These are phyloP conservation scores for Cyphellophora attinorum DNA, from an alignment of 2,329 filamentous ascomycete species.

Conservation along the genomic window DNA sequence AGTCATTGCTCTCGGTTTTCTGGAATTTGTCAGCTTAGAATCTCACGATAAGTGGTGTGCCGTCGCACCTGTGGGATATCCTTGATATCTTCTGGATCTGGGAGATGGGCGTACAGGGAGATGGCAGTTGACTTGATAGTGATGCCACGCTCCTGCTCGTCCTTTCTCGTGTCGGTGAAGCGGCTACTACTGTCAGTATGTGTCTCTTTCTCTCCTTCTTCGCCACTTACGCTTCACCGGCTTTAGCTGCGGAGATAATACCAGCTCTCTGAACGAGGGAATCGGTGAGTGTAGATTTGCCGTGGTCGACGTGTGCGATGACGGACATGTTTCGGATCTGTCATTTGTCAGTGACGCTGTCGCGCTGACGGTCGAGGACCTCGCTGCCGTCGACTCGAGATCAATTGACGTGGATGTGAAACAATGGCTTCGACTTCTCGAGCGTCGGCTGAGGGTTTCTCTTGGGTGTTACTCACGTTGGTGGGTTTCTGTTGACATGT, in stretches of 20 bases:
- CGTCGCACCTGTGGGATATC: constrained; percentile 64
- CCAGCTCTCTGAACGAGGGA: constrained; percentile 97
- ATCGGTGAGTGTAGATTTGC: constrained; percentile 99
- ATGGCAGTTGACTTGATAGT: constrained; percentile 99
- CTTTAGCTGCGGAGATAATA: constrained; percentile 98
- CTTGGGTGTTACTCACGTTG: too few relatives aligned
- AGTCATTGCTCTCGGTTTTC: constrained; percentile 84
- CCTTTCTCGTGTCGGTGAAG: constrained; percentile 92
- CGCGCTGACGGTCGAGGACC: constrained; percentile 42
- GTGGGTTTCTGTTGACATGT: too few relatives aligned
- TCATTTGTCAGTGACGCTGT: too few relatives aligned
- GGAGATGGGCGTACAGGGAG: constrained; percentile 84
- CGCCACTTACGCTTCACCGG: constrained; percentile 60
- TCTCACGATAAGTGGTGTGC: not conserved
- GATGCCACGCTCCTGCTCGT: constrained; percentile 99
- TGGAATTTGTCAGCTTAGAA: constrained; percentile 28
- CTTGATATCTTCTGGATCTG: constrained; percentile 78
- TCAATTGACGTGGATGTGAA: constrained; percentile 15
- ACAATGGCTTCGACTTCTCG: constrained; percentile 1
- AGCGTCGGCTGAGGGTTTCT: constrained; percentile 3
- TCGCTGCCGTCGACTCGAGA: constrained; percentile 34
- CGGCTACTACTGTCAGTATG: constrained; percentile 33
- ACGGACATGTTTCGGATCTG: constrained; percentile 96
- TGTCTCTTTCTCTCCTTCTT: not conserved
- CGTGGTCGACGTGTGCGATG: constrained; percentile 99